Conservation (phyloP, 2,329 filamentous ascomycete genomes). For the Verticillium alfalfae region DNA sequence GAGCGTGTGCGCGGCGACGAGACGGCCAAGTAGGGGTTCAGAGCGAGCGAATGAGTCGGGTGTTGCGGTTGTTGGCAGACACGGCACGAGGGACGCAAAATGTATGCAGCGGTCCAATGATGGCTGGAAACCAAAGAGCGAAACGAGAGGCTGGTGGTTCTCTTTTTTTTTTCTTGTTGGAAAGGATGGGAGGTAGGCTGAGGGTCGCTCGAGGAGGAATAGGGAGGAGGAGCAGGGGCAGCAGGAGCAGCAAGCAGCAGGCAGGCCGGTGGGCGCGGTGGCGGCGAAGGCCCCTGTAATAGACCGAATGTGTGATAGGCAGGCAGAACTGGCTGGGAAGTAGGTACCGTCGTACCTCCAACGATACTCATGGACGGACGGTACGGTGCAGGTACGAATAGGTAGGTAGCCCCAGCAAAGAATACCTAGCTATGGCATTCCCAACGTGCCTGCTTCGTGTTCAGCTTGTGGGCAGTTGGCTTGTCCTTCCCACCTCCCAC, state of each 20-base stretch:
- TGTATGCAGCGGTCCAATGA: neutral
- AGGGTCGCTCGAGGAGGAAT: conserved; percentile 19
- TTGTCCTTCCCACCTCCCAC: neutral
- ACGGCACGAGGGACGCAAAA: neutral
- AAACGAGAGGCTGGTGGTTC: neutral
- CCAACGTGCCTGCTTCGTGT: too few relatives aligned
- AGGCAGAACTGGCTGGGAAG: too few relatives aligned
- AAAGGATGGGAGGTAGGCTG: neutral
- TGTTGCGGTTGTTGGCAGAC: neutral
- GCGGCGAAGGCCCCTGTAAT: conserved; percentile 2
- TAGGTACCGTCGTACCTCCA: too few relatives aligned
- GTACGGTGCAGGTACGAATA: too few relatives aligned
- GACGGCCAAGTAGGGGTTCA: neutral
- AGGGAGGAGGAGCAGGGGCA: conserved; percentile 28
- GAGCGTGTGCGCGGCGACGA: neutral
- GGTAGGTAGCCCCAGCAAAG: neutral
- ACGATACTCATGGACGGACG: too few relatives aligned
- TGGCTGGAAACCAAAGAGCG: neutral
- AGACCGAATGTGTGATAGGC: too few relatives aligned
- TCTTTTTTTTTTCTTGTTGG: neutral
- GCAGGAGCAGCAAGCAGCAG: conserved; percentile 17
- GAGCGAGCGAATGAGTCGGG: neutral
- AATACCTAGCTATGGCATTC: neutral
- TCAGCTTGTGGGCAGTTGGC: neutral
- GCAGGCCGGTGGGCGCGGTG: neutral